phyloP scores from a whole-genome alignment of 371 early-diverging fungal species.

The Umbelopsis sp. region DNA sequence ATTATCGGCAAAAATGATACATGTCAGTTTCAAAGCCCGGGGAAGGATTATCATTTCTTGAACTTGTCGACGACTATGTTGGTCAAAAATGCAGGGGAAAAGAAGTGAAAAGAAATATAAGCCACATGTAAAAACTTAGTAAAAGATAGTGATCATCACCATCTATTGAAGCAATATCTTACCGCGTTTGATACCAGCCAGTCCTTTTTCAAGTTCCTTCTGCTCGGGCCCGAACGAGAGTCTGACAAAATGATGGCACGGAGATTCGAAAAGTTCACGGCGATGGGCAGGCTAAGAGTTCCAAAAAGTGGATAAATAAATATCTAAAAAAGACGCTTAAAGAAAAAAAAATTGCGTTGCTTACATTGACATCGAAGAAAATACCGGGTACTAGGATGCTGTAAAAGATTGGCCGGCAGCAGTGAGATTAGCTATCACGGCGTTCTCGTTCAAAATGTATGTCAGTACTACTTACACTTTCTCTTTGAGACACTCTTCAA shows the following conservation, averaged over 20 bases:
- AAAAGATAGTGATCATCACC: too few species aligned
- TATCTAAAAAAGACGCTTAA: neutral
- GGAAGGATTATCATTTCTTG: neutral
- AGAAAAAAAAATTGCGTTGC: constrained; percentile 19
- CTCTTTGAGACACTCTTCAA: constrained; percentile 52
- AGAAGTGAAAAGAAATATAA: neutral
- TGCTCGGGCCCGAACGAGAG: constrained; percentile 54
- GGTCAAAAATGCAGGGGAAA: neutral
- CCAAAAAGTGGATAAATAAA: neutral
- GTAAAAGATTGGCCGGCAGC: neutral
- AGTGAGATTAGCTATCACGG: too few species aligned
- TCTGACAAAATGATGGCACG: constrained; percentile 56
- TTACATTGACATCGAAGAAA: constrained; percentile 55
- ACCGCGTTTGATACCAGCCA: constrained; percentile 50
- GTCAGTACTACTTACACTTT: constrained; percentile 40
- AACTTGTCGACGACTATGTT: neutral
- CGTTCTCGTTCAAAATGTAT: too few species aligned
- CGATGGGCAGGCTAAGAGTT: constrained; percentile 43
- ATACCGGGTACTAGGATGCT: constrained; percentile 54
- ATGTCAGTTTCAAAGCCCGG: neutral
- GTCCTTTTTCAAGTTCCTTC: constrained; percentile 45
- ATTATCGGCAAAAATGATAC: neutral
- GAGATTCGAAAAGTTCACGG: constrained; percentile 53
- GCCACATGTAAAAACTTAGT: neutral
- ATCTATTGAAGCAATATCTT: neutral